Percentiles rank a stretch among this genome's conserved stretches.
phyloP scores from a whole-genome alignment of 164 flowering plant species.

The Liquidambar formosana region DNA sequence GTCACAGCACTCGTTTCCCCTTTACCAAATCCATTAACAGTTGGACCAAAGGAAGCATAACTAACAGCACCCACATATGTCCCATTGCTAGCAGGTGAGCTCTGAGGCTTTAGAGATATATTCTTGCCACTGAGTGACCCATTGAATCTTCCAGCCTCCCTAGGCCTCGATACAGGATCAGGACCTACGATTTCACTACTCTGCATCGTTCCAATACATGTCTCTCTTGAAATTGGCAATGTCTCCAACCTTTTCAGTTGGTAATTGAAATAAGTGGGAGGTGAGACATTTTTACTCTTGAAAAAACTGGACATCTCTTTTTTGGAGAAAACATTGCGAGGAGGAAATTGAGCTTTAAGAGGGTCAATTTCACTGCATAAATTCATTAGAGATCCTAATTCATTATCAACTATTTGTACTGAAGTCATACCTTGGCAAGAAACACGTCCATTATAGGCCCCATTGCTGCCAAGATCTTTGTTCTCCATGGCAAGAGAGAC shows the following conservation, averaged over 20 bases:
- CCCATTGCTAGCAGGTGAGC: slow-evolving; percentile 17
- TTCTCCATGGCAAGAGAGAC: slow-evolving; percentile 15
- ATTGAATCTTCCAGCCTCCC: slow-evolving; percentile 34
- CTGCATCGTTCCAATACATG: slow-evolving; percentile 16
- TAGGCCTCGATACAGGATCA: slow-evolving; percentile 16
- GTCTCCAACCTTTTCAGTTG: slow-evolving; percentile 37
- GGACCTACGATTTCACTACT: slow-evolving; percentile 12
- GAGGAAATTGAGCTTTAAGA: slow-evolving; percentile 73
- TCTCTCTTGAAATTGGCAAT: slow-evolving; percentile 32
- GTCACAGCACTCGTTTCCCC: slow-evolving; percentile 13
- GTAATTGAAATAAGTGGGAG: slow-evolving; percentile 39
- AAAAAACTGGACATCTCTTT: slow-evolving; percentile 72
- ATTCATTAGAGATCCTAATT: slow-evolving; percentile 18
- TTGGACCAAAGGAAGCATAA: slow-evolving; percentile 24
- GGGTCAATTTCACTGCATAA: slow-evolving; percentile 49
- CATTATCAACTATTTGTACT: slow-evolving; percentile 17
- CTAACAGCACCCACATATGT: slow-evolving; percentile 19
- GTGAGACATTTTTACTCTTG: slow-evolving; percentile 49
- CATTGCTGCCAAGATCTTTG: slow-evolving; percentile 21
- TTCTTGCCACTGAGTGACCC: slow-evolving; percentile 22
- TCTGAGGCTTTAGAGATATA: slow-evolving; percentile 18
- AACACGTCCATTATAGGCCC: slow-evolving; percentile 12
- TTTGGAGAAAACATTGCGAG: slow-evolving; percentile 69
- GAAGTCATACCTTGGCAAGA: slow-evolving; percentile 23
- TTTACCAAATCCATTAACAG: slow-evolving; percentile 25